A percentile compares a stretch with the other conserved stretches of the same genome.
Evolutionary conservation across 352 stramenopile genomes (phyloP).

Genomic region (Globisporangium parvum): DNA sequence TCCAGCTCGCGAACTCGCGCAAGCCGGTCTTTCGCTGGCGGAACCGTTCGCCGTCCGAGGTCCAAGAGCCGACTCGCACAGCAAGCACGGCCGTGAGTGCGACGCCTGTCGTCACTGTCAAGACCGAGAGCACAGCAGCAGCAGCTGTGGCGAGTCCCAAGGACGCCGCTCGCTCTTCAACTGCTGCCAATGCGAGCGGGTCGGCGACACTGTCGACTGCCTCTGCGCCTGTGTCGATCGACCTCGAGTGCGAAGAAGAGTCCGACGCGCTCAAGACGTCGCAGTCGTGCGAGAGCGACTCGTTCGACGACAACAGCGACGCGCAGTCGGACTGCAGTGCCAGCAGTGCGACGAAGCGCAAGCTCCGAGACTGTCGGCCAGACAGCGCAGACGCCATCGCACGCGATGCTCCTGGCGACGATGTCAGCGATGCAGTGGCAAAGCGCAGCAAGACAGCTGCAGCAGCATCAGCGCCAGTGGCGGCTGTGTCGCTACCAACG

Average conservation of each 20-base stretch:
- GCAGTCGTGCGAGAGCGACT: conserved; percentile 58
- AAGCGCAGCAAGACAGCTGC: conserved; percentile 20
- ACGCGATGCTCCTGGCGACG: conserved; percentile 25
- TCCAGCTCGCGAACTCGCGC: conserved; percentile 73
- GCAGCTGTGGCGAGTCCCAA: not conserved
- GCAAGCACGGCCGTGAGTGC: too few relatives aligned
- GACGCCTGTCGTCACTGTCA: not conserved
- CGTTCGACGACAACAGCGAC: conserved; percentile 50
- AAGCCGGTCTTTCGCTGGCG: conserved; percentile 86
- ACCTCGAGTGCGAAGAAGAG: conserved; percentile 14
- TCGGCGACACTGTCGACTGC: not conserved
- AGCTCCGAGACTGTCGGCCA: conserved; percentile 9
- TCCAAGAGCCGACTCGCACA: not conserved
- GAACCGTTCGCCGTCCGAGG: conserved; percentile 20
- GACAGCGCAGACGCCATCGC: conserved; percentile 21
- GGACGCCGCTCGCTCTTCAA: not conserved
- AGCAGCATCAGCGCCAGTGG: not conserved
- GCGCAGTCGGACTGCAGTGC: conserved; percentile 41
- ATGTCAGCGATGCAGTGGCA: conserved; percentile 1
- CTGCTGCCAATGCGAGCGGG: conserved; percentile 1
- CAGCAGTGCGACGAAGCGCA: conserved; percentile 30
- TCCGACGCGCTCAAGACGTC: conserved; percentile 34
- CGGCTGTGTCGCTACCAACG: not conserved
- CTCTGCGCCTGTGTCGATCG: not conserved
- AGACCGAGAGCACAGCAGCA: not conserved